Percentiles rank a stretch among this genome's conserved stretches.
Evolutionary conservation across 257 asterid genomes (phyloP).

Genomic region (Handroanthus guayacan): DNA sequence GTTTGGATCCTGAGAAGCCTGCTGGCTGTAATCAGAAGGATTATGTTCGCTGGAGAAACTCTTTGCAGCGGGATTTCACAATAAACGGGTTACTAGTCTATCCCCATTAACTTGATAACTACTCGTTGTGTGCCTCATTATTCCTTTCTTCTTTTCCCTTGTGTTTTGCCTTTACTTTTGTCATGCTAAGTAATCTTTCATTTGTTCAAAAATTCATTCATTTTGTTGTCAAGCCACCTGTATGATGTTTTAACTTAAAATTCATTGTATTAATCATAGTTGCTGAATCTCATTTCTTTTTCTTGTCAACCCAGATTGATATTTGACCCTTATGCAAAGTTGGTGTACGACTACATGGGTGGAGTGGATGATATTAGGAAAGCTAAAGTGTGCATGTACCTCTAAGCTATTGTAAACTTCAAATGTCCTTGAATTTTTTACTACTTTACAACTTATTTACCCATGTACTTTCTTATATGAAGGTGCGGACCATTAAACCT

Average conservation of each 20-base stretch:
- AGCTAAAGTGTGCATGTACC: constrained; percentile 90
- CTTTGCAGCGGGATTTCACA: constrained; percentile 80
- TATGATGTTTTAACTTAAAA: not conserved
- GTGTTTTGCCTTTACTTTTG: not conserved
- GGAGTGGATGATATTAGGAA: constrained; percentile 80
- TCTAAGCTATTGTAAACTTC: constrained; percentile 47
- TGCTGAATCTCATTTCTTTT: constrained; percentile 32
- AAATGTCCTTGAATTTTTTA: constrained; percentile 13
- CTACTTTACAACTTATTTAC: constrained; percentile 37
- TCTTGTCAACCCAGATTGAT: constrained; percentile 61
- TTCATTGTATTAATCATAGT: constrained; percentile 11
- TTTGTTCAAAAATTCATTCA: constrained; percentile 12
- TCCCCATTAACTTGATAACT: constrained; percentile 32
- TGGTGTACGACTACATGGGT: constrained; percentile 85
- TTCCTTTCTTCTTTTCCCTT: constrained; percentile 6
- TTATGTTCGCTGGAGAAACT: constrained; percentile 80
- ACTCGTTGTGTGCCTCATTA: not conserved
- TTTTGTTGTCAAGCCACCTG: constrained; percentile 24
- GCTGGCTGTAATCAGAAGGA: constrained; percentile 69
- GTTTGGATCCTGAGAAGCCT: constrained; percentile 59
- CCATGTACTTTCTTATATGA: constrained; percentile 33
- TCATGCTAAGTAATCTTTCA: constrained; percentile 13
- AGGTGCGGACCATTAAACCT: constrained; percentile 79
- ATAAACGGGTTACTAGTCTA: constrained; percentile 70
- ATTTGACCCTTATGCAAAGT: constrained; percentile 80